Conservation (phyloP, 495 filamentous ascomycete species). For the Penicillium canariense region DNA sequence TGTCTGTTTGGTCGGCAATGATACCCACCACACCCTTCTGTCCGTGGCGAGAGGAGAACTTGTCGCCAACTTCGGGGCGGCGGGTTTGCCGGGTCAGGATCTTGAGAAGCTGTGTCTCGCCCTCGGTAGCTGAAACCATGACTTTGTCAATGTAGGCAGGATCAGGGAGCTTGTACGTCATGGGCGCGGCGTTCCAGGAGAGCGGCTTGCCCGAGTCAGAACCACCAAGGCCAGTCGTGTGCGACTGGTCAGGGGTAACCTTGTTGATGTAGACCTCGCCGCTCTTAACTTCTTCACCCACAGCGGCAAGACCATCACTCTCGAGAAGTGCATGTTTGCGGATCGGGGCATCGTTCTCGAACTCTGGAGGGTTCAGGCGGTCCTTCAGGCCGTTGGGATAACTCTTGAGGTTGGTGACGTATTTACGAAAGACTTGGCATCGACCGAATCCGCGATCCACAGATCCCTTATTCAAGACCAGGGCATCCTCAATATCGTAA, state of each 20-base stretch:
- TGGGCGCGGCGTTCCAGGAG: conserved; percentile 60
- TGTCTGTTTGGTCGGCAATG: conserved; percentile 91
- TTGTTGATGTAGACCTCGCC: conserved; percentile 90
- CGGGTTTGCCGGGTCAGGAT: conserved; percentile 90
- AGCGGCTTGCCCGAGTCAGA: conserved; percentile 60
- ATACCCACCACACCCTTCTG: conserved; percentile 98
- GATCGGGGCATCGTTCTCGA: conserved; percentile 61
- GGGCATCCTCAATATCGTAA: conserved; percentile 98
- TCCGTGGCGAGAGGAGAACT: conserved; percentile 96
- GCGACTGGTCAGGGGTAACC: conserved; percentile 69
- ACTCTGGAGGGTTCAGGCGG: conserved; percentile 59
- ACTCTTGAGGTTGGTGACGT: conserved; percentile 70
- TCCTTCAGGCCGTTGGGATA: conserved; percentile 81
- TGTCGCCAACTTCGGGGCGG: conserved; percentile 91
- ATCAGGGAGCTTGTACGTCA: conserved; percentile 81
- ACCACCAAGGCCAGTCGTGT: conserved; percentile 57
- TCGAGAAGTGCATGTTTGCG: conserved; percentile 73
- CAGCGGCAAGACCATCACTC: conserved; percentile 75
- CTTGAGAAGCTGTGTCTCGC: conserved; percentile 78
- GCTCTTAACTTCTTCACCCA: conserved; percentile 68
- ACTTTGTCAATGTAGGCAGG: conserved; percentile 91
- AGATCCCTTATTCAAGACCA: conserved; percentile 94
- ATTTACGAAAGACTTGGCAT: conserved; percentile 93
- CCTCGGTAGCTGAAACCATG: conserved; percentile 82
- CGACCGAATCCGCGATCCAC: conserved; percentile 91